A percentile compares a stretch with the other conserved stretches of the same genome.
Evolutionary conservation across 208 protist species (phyloP).

Genomic region (Crithidia sp.): DNA sequence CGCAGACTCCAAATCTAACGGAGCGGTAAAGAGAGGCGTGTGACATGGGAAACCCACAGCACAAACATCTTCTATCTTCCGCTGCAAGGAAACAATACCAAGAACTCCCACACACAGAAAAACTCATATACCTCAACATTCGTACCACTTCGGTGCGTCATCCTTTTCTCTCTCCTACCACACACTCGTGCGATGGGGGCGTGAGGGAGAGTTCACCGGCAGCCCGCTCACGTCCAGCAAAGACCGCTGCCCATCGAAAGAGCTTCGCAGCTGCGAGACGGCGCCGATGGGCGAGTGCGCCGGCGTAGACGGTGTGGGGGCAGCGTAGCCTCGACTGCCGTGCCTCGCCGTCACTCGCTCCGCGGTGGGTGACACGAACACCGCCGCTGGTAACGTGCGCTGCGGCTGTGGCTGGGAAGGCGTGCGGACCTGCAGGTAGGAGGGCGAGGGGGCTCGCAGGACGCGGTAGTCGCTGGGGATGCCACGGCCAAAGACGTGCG

Average conservation of each 20-base stretch:
- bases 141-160: no score
- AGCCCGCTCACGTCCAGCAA: slow-evolving; percentile 3
- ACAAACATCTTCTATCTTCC: no score
- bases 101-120: no score
- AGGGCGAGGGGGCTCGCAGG: slow-evolving; percentile 5
- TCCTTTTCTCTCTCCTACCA: neutral
- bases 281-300: neutral
- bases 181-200: neutral
- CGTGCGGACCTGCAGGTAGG: neutral
- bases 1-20: no score
- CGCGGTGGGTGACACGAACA: neutral
- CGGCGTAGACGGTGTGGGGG: neutral
- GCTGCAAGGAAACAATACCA: no score
- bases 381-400: neutral
- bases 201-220: neutral
- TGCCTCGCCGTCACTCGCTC: no score
- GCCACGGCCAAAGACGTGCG: neutral
- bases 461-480: slow-evolving; percentile 3
- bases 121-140: no score
- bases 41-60: no score
- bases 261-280: neutral
- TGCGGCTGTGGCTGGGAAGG: neutral
- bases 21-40: no score
- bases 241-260: neutral
- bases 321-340: neutral